Evolutionary conservation across 495 filamentous ascomycete genomes (phyloP).

Genomic region (Entonaema liquescens): DNA sequence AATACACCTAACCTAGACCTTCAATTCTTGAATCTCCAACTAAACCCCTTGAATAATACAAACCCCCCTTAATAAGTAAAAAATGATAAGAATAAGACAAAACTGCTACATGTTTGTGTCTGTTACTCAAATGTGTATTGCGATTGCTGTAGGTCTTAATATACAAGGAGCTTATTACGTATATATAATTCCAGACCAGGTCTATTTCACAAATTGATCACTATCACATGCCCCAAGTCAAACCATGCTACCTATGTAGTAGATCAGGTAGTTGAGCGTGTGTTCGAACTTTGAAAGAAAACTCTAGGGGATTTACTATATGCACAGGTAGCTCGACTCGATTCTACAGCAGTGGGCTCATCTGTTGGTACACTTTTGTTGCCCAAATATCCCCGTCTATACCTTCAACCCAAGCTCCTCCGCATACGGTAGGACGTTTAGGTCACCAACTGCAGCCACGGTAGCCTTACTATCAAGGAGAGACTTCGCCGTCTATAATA

Average conservation of each 20-base stretch:
- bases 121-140: not conserved
- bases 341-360: conserved; percentile 49
- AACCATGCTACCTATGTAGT: not conserved
- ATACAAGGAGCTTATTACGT: not conserved
- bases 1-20: not conserved
- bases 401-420: conserved; percentile 94
- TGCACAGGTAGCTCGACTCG: conserved; percentile 57
- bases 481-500: conserved; percentile 76
- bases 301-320: conserved; percentile 59
- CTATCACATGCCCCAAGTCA: not conserved
- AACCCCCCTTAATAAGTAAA: not conserved
- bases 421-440: conserved; percentile 87
- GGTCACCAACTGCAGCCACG: conserved; percentile 85
- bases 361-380: conserved; percentile 62
- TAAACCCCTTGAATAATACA: not conserved
- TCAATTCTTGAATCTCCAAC: not conserved
- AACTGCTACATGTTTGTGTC: not conserved
- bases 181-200: not conserved
- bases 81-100: not conserved
- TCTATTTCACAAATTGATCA: not conserved
- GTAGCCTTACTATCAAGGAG: conserved; percentile 89
- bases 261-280: not conserved
- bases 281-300: conserved; percentile 32
- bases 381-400: conserved; percentile 62
- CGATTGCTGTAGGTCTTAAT: not conserved